These are phyloP conservation scores for Acer saccharum DNA, from an alignment of 345 rosid species.

Conservation along the genomic window DNA sequence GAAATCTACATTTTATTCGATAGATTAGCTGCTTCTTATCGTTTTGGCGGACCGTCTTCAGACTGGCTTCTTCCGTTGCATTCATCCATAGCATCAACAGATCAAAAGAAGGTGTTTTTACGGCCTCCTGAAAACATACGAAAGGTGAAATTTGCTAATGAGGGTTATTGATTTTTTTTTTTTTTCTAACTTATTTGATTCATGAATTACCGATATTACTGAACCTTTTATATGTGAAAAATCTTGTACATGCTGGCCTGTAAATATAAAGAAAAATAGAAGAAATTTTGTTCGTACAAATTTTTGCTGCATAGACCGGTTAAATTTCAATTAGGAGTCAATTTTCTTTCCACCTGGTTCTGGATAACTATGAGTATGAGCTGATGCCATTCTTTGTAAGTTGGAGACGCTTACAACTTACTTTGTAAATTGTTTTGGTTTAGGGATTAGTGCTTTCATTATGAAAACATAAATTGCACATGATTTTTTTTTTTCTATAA, in stretches of 20 bases:
- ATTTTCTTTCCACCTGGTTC: not conserved
- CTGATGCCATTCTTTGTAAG: not conserved
- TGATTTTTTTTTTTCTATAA: not conserved
- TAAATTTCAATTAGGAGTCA: too few species aligned
- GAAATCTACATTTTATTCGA: conserved; percentile 76
- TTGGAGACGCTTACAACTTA: not conserved
- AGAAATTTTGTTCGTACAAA: not conserved
- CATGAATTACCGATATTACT: not conserved
- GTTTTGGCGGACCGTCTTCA: conserved; percentile 75
- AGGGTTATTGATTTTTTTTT: not conserved
- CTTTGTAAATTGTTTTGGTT: not conserved
- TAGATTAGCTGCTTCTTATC: conserved; percentile 78
- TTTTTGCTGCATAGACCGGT: not conserved
- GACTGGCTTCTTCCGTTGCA: conserved; percentile 93
- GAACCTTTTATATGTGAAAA: not conserved
- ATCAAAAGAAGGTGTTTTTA: conserved; percentile 73
- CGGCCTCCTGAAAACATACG: conserved; percentile 76
- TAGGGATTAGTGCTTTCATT: not conserved
- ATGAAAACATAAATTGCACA: not conserved
- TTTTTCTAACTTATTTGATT: not conserved
- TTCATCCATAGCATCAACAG: conserved; percentile 76
- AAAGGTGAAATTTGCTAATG: conserved; percentile 51
- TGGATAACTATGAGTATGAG: not conserved
- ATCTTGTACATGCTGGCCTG: not conserved
- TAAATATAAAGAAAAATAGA: not conserved